Evolutionary conservation across 108 stramenopile species (phyloP), one percentile per base, ranked within the genome.

Genomic region (Nannochloropsis gaditana): DNA sequence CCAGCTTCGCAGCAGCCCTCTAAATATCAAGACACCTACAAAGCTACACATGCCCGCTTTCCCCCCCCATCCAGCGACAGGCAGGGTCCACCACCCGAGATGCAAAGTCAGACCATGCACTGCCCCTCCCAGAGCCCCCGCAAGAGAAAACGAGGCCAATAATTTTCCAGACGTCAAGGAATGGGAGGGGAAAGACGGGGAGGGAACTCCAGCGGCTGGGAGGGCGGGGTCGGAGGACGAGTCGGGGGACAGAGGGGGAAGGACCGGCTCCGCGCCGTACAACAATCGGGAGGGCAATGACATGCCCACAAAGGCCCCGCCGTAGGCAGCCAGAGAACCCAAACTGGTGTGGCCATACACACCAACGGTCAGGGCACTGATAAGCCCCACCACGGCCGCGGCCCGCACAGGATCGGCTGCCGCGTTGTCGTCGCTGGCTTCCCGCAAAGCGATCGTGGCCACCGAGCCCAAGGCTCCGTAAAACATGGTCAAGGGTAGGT

Each of bases 41-140:
- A 93, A 92, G 10, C 90, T 90, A 84, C 93, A 93, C 42, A 90
- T 45, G n/a, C 93, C 93, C 42, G 92, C 92, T 81, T 93, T 93
- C 43, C 93, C 93, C 21, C 93, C 93, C 93, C 93, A 93, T 42
- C 90, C 91, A 44, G 59, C 59, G 5, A 59, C 86, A 9, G 81
- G 80, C 45, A 90, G 91, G 79, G 88, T 88, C 93, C 93, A 93
- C 85, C 90, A 92, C 19, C 92, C 92, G 79, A 59, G 85, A 59
- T 89, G 87, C 80, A 93, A 91, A 42, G 92, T 91, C 19, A 91
- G 42, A 43, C 89, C 93, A 73, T 93, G 92, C 45, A 93, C 82
- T 86, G 92, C 43, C 41, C 93, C 93, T 3, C 92, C 92, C 41
- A 93, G 79, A 3, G 86, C 86, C 15, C 92, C 93, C 21, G 90